These are phyloP conservation scores for Sanghuangporus sanghuang DNA, from an alignment of 1,284 basidiomycete species.

Conservation along the genomic window DNA sequence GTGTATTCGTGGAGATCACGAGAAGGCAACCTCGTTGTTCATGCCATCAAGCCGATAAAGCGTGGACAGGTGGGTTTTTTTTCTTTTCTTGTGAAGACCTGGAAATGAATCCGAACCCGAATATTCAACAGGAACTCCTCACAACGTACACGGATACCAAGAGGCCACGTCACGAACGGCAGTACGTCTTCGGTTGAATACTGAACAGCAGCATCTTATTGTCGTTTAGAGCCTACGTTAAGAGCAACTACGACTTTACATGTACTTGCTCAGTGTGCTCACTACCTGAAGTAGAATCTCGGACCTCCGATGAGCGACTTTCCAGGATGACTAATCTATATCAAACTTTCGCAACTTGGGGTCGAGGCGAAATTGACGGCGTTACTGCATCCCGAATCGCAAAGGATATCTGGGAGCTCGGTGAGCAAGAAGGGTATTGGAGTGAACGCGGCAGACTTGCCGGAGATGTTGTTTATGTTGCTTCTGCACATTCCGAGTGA, in stretches of 20 bases:
- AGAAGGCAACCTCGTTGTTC: slow-evolving; percentile 43
- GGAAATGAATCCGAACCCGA: not conserved
- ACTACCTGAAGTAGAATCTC: slow-evolving; percentile 39
- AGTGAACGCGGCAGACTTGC: slow-evolving; percentile 58
- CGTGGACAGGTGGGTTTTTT: slow-evolving; percentile 40
- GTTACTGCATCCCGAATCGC: slow-evolving; percentile 42
- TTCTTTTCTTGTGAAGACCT: not conserved
- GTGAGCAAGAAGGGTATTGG: slow-evolving; percentile 55
- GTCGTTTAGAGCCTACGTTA: slow-evolving; percentile 37
- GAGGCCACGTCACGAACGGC: slow-evolving; percentile 42
- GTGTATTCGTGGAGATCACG: slow-evolving; percentile 52
- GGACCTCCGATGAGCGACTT: slow-evolving; percentile 45
- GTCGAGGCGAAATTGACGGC: slow-evolving; percentile 36
- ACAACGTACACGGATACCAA: slow-evolving; percentile 57
- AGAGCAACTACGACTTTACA: slow-evolving; percentile 47
- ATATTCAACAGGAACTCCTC: slow-evolving; percentile 44
- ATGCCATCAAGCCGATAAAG: slow-evolving; percentile 48
- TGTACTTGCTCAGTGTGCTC: slow-evolving; percentile 56
- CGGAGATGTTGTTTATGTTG: slow-evolving; percentile 52
- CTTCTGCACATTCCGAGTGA: slow-evolving; percentile 57
- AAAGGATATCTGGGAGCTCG: slow-evolving; percentile 48
- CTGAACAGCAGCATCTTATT: not conserved
- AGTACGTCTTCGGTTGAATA: slow-evolving; percentile 29
- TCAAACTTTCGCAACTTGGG: slow-evolving; percentile 43
- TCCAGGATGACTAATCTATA: slow-evolving; percentile 40